Evolutionary conservation across 2,329 filamentous ascomycete genomes (phyloP), one percentile per base, ranked within the genome.

Genomic region (Emergomyces orientalis): DNA sequence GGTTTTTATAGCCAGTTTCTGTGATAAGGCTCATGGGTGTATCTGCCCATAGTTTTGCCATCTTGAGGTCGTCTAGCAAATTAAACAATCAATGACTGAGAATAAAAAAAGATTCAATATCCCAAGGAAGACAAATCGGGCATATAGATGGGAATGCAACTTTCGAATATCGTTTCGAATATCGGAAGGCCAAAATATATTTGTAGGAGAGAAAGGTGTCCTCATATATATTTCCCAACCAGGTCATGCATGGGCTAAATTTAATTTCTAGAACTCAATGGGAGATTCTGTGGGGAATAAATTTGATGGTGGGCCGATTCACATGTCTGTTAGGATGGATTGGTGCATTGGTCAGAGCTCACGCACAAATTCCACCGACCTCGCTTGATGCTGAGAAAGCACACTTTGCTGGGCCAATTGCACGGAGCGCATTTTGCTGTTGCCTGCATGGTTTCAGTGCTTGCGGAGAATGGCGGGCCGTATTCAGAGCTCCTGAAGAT

Each of bases 21-120:
- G 43, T 43, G 32, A 65, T 65, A 11, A 65, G 52, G 25, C 51
- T 54, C 32, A 64, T 19, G 6, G 64, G 64, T 14, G 59, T 62
- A 39, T 65, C 62, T 8, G 64, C 62, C 64, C 64, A 65, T 59
- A 45, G 55, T 32, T 60, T 56, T 22, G 62, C 25, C 62, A 63
- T 64, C 2, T 37, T 65, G 30, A 30, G 27, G 41, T 45, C 25
- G 30, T n/a, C 57, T 59, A 47, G 41, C 27, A 59, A 17, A 45
- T 51, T 14, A 59, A 59, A 32, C 6, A 59, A 45, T 59, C 39
- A 58, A 47, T 59, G 30, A 59, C 9, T 32, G 41, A n/a, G 25
- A 47, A 22, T 34, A 30, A 27, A 27, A 56, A 14, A 19, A 34
- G 11, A 39, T 30, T 2, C 34, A 34, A 19, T 56, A 56, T 34